Conservation (phyloP, 1,284 basidiomycete species). For the Pyrrhoderma lamaoense region DNA sequence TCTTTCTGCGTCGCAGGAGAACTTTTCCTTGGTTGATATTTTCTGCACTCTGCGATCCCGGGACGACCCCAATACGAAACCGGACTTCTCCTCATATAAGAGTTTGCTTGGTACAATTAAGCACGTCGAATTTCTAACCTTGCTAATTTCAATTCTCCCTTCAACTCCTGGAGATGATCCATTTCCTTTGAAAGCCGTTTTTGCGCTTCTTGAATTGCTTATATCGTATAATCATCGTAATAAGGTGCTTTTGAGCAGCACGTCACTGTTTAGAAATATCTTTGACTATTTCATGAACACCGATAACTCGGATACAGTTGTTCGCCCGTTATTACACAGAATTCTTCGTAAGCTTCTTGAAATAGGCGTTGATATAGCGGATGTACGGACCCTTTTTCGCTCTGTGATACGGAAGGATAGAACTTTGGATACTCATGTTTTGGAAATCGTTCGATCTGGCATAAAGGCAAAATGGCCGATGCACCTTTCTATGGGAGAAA, state of each 20-base stretch:
- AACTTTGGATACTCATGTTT: conserved; percentile 48
- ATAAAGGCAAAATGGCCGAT: conserved; percentile 68
- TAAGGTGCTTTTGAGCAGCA: conserved; percentile 7
- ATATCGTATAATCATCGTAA: conserved; percentile 12
- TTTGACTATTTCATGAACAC: conserved; percentile 27
- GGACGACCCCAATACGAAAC: conserved; percentile 19
- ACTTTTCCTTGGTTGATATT: conserved; percentile 48
- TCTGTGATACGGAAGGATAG: conserved; percentile 31
- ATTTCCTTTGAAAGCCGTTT: not conserved
- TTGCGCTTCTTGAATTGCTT: conserved; percentile 1
- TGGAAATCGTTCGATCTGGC: conserved; percentile 59
- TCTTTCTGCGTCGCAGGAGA: conserved; percentile 52
- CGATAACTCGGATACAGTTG: conserved; percentile 18
- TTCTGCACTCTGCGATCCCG: conserved; percentile 37
- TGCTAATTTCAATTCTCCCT: conserved; percentile 4
- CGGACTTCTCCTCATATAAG: conserved; percentile 26
- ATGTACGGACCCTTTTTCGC: conserved; percentile 55
- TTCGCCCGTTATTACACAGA: conserved; percentile 29
- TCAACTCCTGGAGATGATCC: conserved; percentile 2
- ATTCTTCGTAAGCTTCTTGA: conserved; percentile 58
- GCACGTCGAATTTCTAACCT: conserved; percentile 26
- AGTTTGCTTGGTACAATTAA: conserved; percentile 27
- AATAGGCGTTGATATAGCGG: conserved; percentile 57
- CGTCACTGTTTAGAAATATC: conserved; percentile 16
- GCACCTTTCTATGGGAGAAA: conserved; percentile 59